phyloP scores from a whole-genome alignment of 106 monocot genomes.

The Dendrobium officinale region DNA sequence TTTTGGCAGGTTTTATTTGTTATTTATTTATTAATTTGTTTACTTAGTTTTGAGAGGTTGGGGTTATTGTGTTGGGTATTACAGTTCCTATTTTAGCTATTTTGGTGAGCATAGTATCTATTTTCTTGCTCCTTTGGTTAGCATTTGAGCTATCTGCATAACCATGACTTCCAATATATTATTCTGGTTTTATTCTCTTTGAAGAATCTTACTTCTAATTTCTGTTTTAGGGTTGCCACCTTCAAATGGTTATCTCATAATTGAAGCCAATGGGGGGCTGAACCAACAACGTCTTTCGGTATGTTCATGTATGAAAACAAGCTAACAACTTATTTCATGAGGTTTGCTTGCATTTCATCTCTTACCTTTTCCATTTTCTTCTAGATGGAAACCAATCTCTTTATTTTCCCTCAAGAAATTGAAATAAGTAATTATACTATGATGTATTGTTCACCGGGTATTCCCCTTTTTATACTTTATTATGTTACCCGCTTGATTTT shows the following conservation, averaged over 20 bases:
- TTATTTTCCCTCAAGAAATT: background rate
- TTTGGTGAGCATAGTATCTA: background rate
- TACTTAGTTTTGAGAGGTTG: background rate
- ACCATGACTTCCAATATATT: background rate
- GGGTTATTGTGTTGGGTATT: background rate
- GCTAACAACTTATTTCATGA: background rate
- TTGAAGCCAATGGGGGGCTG: constrained; percentile 97
- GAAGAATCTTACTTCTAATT: background rate
- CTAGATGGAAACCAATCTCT: background rate
- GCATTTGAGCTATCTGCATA: background rate
- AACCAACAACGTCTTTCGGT: constrained; percentile 97
- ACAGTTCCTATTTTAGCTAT: background rate
- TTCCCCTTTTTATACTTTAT: background rate
- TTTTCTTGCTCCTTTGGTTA: background rate
- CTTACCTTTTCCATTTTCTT: background rate
- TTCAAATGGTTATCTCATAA: constrained; percentile 89
- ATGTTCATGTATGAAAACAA: constrained; percentile 23
- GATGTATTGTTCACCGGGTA: background rate
- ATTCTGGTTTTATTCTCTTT: background rate
- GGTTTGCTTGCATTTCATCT: background rate
- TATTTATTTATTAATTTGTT: background rate
- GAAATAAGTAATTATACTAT: background rate
- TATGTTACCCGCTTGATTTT: background rate
- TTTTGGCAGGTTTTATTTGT: background rate
- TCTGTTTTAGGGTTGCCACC: constrained; percentile 43